Evolutionary conservation across 1,284 basidiomycete genomes (phyloP), one percentile per base, ranked within the genome.

Genomic region (Ganoderma sp.): DNA sequence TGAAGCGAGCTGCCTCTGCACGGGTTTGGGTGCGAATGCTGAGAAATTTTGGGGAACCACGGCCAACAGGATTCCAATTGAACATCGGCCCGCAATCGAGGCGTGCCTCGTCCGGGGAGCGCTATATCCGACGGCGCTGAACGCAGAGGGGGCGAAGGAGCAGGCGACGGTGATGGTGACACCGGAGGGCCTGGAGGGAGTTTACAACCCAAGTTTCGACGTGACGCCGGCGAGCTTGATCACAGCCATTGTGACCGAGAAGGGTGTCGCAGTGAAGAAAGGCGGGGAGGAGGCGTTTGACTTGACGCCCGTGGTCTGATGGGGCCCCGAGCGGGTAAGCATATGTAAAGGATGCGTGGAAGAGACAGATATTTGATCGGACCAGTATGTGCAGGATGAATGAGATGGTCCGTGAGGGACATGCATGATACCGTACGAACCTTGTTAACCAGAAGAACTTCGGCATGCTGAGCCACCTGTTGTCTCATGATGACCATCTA

Each of bases 181-280:
- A 0, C 90, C 93, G 0, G 81, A 85, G 48, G 88, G 85, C 4
- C 80, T 93, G 19, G 81, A 85, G 66, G 88, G 84, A 65, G 88
- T 96, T 10, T 96, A 96, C 80, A 98, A 97, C 79, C 95, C 96
- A 3, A 93, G 92, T 70, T 98, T 97, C 78, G 96, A 97, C 77
- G 95, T 98, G 19, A 97, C 96, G 0, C 95, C 96, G 0, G 93
- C 95, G 1, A 90, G 93, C 71, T 79, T 90, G 59, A 92, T 92
- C 67, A 89, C 87, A 12, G 93, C 92, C n/a, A 92, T 96, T 63
- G 94, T 95, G 7, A 96, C 94, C 4, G 94, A 96, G 81, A 95
- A 91, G 76, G 94, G 95, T 14, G 93, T 96, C 14, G 92, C 92
- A 3, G 87, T 90, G 67, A 88, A 85, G 73, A 78, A 79, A 65